Base-by-base conservation (phyloP, 1,284 basidiomycete genomes). In the Apiotrichum domesticum region DNA sequence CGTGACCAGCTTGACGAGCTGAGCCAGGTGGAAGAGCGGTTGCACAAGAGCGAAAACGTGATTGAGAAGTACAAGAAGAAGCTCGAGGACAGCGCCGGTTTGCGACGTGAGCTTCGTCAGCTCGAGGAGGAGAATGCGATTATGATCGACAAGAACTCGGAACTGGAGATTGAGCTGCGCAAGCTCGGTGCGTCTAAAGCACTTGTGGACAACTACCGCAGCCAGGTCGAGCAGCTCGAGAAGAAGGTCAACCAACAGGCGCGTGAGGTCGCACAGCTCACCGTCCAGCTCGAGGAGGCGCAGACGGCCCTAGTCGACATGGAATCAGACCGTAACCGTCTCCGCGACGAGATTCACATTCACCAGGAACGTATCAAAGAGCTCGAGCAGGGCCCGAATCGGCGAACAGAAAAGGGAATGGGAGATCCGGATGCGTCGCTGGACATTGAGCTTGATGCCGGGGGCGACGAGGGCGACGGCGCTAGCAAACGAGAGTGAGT, bases 21-120 rank as follows among this genome's bases (percentile, higher is more conserved):
- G 66, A 86, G 87, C 29, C 92, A 96, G 76, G 86, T 90, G 4
- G 88, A 89, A 3, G 95, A 97, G 66, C 88, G 86, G 62, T 79
- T 93, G 37, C 87, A 90, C 68, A 97, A 95, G 80, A 88, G 87
- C 6, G 95, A 98, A 74, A 95, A 95, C 67, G 93, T 95, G 37
- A 91, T 97, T 82, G 93, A 98, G 76, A 98, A 98, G 76, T 96
- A 97, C 79, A 95, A 95, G 80, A 95, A 92, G 82, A 98, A 98
- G 77, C 82, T 98, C 4, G 95, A 98, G 67, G 95, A 97, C 72
- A 85, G 87, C 4, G 90, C 89, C 3, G 90, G 94, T 66, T 80
- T 95, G 42, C 85, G 90, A 32, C 84, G 91, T 61, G 85, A 87
- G 65, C 82, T 96, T 37, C 66, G 94, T 88, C 83, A 84, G 0